These are phyloP conservation scores for Sclerotinia sclerotiorum DNA, from an alignment of 2,329 filamentous ascomycete genomes.

Conservation along the genomic window DNA sequence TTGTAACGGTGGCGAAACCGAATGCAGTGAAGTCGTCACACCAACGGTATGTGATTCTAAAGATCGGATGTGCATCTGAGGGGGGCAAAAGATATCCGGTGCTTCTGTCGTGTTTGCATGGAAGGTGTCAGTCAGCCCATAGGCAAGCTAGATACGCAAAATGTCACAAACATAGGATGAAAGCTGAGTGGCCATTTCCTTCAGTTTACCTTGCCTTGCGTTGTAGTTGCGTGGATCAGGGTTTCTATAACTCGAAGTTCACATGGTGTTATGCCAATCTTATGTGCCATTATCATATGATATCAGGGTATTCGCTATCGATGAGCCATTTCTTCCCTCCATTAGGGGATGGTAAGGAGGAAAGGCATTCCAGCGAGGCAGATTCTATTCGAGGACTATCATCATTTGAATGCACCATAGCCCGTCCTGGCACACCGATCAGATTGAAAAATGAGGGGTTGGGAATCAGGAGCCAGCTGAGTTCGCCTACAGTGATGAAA, in stretches of 20 bases:
- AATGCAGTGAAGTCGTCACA: conserved; percentile 21
- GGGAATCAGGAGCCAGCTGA: conserved; percentile 18
- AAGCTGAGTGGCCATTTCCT: conserved; percentile 19
- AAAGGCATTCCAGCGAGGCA: conserved; percentile 21
- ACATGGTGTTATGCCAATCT: conserved; percentile 15
- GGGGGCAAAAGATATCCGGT: conserved; percentile 10
- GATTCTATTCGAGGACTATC: conserved; percentile 5
- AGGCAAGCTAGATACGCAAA: conserved; percentile 12
- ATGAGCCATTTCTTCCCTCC: conserved; percentile 12
- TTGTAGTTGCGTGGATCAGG: conserved; percentile 21
- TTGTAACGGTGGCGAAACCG: conserved; percentile 15
- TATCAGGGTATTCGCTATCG: neutral
- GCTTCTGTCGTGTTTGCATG: conserved; percentile 19
- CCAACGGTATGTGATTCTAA: conserved; percentile 20
- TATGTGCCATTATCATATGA: conserved; percentile 21
- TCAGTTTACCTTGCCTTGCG: conserved; percentile 17
- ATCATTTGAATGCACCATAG: conserved; percentile 4
- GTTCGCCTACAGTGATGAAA: neutral
- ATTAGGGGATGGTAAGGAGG: neutral
- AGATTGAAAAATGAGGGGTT: conserved; percentile 15
- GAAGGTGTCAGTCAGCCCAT: conserved; percentile 16
- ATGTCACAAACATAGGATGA: conserved; percentile 8
- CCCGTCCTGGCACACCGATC: conserved; percentile 17
- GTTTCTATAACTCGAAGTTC: neutral
- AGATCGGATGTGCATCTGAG: conserved; percentile 20